Base-by-base conservation (phyloP, 2,329 filamentous ascomycete genomes). In the Blastomyces parvus region DNA sequence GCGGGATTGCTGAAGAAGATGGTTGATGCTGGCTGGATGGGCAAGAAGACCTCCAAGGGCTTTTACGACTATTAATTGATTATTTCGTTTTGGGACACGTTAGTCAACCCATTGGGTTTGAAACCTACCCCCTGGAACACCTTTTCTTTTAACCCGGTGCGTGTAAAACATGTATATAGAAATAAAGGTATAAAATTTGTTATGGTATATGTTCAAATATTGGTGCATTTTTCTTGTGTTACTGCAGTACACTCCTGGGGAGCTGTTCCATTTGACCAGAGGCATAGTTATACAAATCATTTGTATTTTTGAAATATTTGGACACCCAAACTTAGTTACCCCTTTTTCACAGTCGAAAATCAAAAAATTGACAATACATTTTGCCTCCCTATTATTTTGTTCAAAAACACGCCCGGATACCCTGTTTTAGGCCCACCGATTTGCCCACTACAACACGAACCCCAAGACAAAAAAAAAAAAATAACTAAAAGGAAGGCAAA, bases 1-100 rank as follows among this genome's bases (percentile, higher is more conserved):
- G 89, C 90, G 58, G 89, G 96, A 27, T 78, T 97, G 68, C 77
- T 99, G 68, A 84, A 85, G 72, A 96, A 96, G 78, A 97, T 97
- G 91, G 94, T 99, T 1, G 91, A 96, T 81, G 94, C 94, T 22
- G 94, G 94, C 1, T 99, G 94, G 94, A 73, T 97, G 66, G 94
- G 94, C 25, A 97, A 96, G 86, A 99, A 99, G 85, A 89, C 86
- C 70, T 92, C 93, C 30, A 97, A 94, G 79, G 94, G 94, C 2
- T 97, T 97, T 75, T 96, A 96, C 72, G 89, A 67, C 59, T 67
- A 67, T 63, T 67, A 42, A 59, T 59, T n/a, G 38, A n/a, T 59
- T 33, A 22, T 19, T 38, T 22, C 36, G 56, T 59, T 59, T 38
- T n/a, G 46, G 3, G n/a, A n/a, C n/a, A n/a, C n/a, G n/a, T n/a